Base-by-base conservation (phyloP, 208 protist genomes). In the Wallacemonas sp. region DNA sequence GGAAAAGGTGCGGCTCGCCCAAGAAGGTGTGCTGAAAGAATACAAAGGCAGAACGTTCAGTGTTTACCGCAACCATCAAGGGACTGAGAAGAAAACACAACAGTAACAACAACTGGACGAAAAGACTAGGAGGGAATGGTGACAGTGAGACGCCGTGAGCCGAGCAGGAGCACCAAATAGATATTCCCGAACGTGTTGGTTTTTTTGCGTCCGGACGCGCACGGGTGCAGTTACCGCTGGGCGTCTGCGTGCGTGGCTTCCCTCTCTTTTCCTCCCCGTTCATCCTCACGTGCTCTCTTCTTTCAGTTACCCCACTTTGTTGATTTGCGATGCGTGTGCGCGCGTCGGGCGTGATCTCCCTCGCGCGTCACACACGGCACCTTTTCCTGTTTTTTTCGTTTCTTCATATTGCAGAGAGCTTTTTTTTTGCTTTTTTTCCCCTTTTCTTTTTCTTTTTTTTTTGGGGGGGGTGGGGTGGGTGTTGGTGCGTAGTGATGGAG, bases 351-450 rank as follows among this genome's bases (percentile, higher is more conserved):
- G n/a, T n/a, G n/a, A n/a, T n/a, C n/a, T n/a, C n/a, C n/a, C n/a
- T n/a, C n/a, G n/a, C n/a, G n/a, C n/a, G n/a, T n/a, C n/a, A n/a
- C n/a, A n/a, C n/a, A n/a, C n/a, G n/a, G n/a, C n/a, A 48, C 41
- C 57, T 48, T 22, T 59, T 13, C 12, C 62, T 38, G 24, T 42
- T 48, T 60, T 66, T 67, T 66, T 64, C 59, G 22, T 6, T 53
- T 63, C 8, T 26, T 45, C 30, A 24, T 33, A 1, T 38, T 32
- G 34, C 1, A 66, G 15, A 21, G 54, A 21, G 26, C 34, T 41
- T 44, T 5, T 50, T 38, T 50, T 34, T 63, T 44, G 44, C 17
- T 27, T 38, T 63, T 52, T 46, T 48, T 2, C 32, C 13, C 54
- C 13, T 67, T 39, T 54, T 12, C 5, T 36, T 2, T 46, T 27